Percentiles rank a stretch among this genome's conserved stretches.
Evolutionary conservation across 2,329 filamentous ascomycete species (phyloP).

Genomic region (Xylariaceae sp.): DNA sequence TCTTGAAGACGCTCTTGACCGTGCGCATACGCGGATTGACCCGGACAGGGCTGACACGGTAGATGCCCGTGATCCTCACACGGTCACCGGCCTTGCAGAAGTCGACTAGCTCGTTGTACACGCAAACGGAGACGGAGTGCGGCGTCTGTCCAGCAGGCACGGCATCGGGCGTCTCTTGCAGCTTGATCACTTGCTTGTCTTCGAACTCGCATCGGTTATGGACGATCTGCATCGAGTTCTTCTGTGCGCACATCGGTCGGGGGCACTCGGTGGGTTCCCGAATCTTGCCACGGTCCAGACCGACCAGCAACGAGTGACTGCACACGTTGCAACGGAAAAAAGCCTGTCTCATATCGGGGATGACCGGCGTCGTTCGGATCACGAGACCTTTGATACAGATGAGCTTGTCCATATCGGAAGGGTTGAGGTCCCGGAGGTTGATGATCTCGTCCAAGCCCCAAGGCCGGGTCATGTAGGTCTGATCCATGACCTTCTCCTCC

Average conservation of each 20-base stretch:
- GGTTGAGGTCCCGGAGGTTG: slow-evolving; percentile 91
- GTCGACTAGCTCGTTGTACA: slow-evolving; percentile 95
- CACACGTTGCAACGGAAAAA: slow-evolving; percentile 96
- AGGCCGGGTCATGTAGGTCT: slow-evolving; percentile 78
- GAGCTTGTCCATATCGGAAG: slow-evolving; percentile 91
- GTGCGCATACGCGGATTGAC: slow-evolving; percentile 90
- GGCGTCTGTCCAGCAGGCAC: slow-evolving; percentile 95
- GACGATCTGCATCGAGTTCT: slow-evolving; percentile 96
- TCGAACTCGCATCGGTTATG: slow-evolving; percentile 94
- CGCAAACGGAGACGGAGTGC: slow-evolving; percentile 92
- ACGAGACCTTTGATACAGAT: slow-evolving; percentile 93
- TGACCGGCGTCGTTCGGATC: slow-evolving; percentile 91
- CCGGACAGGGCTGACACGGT: slow-evolving; percentile 87
- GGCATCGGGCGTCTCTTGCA: slow-evolving; percentile 93
- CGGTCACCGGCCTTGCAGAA: slow-evolving; percentile 97
- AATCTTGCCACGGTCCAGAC: slow-evolving; percentile 93
- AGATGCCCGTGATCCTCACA: slow-evolving; percentile 92
- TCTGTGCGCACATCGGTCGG: slow-evolving; percentile 70
- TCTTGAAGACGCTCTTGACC: slow-evolving; percentile 96
- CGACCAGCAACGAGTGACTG: slow-evolving; percentile 83
- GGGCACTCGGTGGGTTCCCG: slow-evolving; percentile 89
- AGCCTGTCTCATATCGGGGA: slow-evolving; percentile 98
- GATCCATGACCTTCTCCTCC: slow-evolving; percentile 75
- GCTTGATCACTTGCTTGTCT: slow-evolving; percentile 97
- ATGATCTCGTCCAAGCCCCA: slow-evolving; percentile 82